phyloP scores from a whole-genome alignment of 139 green algal genomes.

The Chlamydomonas sp. region DNA sequence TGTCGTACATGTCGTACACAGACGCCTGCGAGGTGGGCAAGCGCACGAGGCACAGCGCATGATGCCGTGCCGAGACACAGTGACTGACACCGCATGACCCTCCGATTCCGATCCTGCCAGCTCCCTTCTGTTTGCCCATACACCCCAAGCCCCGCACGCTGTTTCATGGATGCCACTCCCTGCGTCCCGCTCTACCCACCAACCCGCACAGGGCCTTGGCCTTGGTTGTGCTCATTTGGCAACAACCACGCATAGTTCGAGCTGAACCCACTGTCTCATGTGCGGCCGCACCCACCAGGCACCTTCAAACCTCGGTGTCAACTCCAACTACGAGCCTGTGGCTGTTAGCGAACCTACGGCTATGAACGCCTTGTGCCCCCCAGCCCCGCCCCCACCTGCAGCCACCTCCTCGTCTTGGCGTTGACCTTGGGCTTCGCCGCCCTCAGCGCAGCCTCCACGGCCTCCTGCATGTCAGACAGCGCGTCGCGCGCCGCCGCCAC shows the following conservation, averaged over 20 bases:
- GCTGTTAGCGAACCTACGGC: not conserved
- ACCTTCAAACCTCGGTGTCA: not conserved
- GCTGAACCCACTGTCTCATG: too few relatives aligned
- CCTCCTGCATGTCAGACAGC: constrained; percentile 37
- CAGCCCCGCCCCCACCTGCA: constrained; percentile 38
- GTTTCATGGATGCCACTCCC: too few relatives aligned
- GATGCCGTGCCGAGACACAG: not conserved
- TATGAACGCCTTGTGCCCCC: not conserved
- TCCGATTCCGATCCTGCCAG: not conserved
- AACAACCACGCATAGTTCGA: too few relatives aligned
- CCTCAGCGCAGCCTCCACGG: constrained; percentile 41
- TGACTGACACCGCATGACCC: not conserved
- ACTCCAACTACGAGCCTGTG: not conserved
- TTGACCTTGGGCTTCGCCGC: constrained; percentile 25
- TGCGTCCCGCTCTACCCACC: too few relatives aligned
- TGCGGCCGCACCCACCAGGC: too few relatives aligned
- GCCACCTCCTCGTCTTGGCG: constrained; percentile 37
- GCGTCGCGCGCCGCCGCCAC: constrained; percentile 3
- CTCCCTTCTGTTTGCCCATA: too few relatives aligned
- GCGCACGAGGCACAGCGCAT: not conserved
- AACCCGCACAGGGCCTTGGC: too few relatives aligned
- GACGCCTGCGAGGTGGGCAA: constrained; percentile 26
- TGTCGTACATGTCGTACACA: constrained; percentile 62
- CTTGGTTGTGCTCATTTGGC: too few relatives aligned
- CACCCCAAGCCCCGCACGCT: too few relatives aligned